Evolutionary conservation across 129 eudicot species (phyloP).

Genomic region (Flaveria linearis): DNA sequence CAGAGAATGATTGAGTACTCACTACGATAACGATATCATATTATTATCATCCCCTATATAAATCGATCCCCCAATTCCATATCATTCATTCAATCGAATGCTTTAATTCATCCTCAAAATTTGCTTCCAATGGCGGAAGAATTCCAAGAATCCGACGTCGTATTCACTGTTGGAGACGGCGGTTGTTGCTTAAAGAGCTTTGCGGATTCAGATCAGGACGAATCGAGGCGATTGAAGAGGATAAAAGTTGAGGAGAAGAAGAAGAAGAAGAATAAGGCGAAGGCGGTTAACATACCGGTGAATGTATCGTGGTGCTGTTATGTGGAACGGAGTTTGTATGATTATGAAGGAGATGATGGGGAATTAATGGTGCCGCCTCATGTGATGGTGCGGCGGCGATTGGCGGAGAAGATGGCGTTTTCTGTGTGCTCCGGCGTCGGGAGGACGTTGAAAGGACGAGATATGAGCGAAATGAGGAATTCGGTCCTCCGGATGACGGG

Average conservation of each 20-base stretch:
- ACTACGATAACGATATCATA: conserved; percentile 26
- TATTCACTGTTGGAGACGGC: conserved; percentile 23
- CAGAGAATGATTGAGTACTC: conserved; percentile 41
- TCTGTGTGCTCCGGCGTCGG: conserved; percentile 66
- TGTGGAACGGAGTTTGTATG: conserved; percentile 35
- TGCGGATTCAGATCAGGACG: conserved; percentile 15
- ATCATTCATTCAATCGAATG: conserved; percentile 17
- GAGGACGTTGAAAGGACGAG: conserved; percentile 60
- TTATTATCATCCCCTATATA: conserved; percentile 29
- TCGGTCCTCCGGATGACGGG: conserved; percentile 81
- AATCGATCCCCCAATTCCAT: not conserved
- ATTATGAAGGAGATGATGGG: conserved; percentile 35
- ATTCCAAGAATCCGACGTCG: conserved; percentile 44
- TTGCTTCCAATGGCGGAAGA: conserved; percentile 39
- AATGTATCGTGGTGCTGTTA: conserved; percentile 32
- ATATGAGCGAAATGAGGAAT: conserved; percentile 75
- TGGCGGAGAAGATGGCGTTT: conserved; percentile 62
- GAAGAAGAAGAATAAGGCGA: conserved; percentile 14
- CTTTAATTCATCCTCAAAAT: not conserved
- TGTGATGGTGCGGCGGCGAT: conserved; percentile 53
- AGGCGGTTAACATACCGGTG: conserved; percentile 35
- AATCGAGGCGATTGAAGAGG: conserved; percentile 24
- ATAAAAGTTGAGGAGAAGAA: conserved; percentile 16
- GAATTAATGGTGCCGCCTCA: conserved; percentile 74
- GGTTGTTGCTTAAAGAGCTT: conserved; percentile 5